phyloP scores from a whole-genome alignment of 768 basidiomycete genomes.

The Heimioporus sp. region DNA sequence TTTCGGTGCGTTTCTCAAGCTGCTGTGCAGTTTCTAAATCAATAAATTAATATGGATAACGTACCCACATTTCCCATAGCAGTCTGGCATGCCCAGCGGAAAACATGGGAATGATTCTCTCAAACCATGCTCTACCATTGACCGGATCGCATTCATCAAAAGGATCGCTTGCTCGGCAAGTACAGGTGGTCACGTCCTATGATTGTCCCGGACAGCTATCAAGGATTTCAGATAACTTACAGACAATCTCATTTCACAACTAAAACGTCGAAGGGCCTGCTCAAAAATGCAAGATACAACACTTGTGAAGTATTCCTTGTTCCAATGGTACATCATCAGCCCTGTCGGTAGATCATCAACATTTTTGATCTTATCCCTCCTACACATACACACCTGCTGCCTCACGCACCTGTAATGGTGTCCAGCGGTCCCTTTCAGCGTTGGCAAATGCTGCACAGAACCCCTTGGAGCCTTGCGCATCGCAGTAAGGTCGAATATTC shows the following conservation, averaged over 20 bases:
- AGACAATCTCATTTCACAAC: slow-evolving; percentile 81
- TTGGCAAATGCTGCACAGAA: slow-evolving; percentile 77
- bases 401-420: slow-evolving; percentile 92
- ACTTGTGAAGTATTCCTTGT: slow-evolving; percentile 64
- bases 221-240: slow-evolving; percentile 89
- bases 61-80: slow-evolving; percentile 95
- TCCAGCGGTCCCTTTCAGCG: slow-evolving; percentile 74
- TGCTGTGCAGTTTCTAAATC: slow-evolving; percentile 85
- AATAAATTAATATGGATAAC: slow-evolving; percentile 95
- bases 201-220: slow-evolving; percentile 92
- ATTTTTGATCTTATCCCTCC: not conserved
- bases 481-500: slow-evolving; percentile 89
- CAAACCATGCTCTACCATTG: slow-evolving; percentile 97
- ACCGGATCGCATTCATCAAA: slow-evolving; percentile 4
- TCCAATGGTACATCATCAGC: slow-evolving; percentile 91
- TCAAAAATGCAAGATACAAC: slow-evolving; percentile 93
- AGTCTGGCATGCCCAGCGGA: slow-evolving; percentile 75
- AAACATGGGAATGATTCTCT: slow-evolving; percentile 80
- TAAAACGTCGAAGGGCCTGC: slow-evolving; percentile 82
- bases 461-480: slow-evolving; percentile 83
- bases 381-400: slow-evolving; percentile 62
- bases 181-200: slow-evolving; percentile 56
- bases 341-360: slow-evolving; percentile 48
- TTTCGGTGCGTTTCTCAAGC: slow-evolving; percentile 82
- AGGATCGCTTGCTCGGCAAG: not conserved